Conservation (phyloP, 129 eudicot genomes). For the Sambucus nigra region DNA sequence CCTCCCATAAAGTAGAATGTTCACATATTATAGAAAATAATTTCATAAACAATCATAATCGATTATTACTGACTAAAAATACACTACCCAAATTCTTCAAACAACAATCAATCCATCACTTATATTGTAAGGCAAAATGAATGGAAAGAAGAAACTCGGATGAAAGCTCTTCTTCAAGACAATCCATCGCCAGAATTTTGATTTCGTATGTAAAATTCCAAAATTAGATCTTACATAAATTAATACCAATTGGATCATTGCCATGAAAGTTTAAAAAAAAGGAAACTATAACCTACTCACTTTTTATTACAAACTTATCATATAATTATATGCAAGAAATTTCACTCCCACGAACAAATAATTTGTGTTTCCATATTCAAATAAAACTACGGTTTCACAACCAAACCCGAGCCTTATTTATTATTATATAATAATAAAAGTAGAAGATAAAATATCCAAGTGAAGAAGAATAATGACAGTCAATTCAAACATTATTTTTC, state of each 20-base stretch:
- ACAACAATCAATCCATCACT: no score
- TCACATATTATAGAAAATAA: background rate
- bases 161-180: no score
- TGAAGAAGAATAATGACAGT: background rate
- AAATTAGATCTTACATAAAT: background rate
- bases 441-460: background rate
- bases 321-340: background rate
- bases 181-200: no score
- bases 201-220: background rate
- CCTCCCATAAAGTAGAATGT: background rate
- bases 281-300: background rate
- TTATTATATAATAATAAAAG: background rate
- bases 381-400: background rate
- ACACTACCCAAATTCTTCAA: no score
- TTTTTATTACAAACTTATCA: background rate
- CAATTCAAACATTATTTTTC: constrained; percentile 4
- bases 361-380: background rate
- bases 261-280: background rate
- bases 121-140: no score
- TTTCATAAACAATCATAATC: background rate
- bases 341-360: constrained; percentile 1
- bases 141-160: no score
- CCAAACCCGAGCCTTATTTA: background rate
- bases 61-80: no score
- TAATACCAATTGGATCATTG: background rate